Evolutionary conservation across 1,284 basidiomycete genomes (phyloP).

Genomic region (Rhodotorula sp.): DNA sequence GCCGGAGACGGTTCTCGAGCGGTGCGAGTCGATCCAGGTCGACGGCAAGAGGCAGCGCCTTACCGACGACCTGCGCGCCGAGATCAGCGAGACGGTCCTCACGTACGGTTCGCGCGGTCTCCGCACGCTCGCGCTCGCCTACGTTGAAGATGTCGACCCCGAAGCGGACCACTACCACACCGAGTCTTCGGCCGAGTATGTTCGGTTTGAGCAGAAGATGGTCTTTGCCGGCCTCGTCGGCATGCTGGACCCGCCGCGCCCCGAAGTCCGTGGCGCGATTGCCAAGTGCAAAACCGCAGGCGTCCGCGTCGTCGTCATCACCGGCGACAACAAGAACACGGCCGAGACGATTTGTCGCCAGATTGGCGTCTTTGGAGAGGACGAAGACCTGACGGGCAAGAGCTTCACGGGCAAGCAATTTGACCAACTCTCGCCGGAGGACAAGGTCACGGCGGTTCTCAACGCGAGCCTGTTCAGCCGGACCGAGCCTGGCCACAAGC

Average conservation of each 20-base stretch:
- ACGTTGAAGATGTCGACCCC: constrained; percentile 71
- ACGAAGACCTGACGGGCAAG: constrained; percentile 68
- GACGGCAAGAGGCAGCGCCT: constrained; percentile 53
- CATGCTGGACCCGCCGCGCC: constrained; percentile 97
- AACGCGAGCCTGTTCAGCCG: constrained; percentile 85
- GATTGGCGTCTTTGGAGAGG: constrained; percentile 83
- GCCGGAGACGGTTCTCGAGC: constrained; percentile 88
- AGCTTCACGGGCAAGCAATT: constrained; percentile 92
- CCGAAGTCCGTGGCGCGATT: constrained; percentile 83
- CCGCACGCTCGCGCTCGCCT: constrained; percentile 87
- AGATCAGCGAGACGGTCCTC: constrained; percentile 62
- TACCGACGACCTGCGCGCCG: constrained; percentile 60
- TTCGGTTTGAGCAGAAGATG: constrained; percentile 82
- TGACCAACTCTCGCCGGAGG: constrained; percentile 71
- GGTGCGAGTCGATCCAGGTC: constrained; percentile 56
- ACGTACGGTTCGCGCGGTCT: constrained; percentile 78
- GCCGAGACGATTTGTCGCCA: constrained; percentile 95
- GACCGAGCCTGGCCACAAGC: constrained; percentile 94
- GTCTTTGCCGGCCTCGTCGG: constrained; percentile 93
- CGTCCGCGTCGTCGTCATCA: constrained; percentile 95
- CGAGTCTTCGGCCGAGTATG: constrained; percentile 74
- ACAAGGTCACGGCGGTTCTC: constrained; percentile 81
- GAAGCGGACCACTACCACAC: constrained; percentile 76
- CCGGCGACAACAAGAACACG: constrained; percentile 97
- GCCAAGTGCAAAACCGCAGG: constrained; percentile 88